Conservation (phyloP, 2,329 filamentous ascomycete species). For the Aspergillus pseudoglaucus region DNA sequence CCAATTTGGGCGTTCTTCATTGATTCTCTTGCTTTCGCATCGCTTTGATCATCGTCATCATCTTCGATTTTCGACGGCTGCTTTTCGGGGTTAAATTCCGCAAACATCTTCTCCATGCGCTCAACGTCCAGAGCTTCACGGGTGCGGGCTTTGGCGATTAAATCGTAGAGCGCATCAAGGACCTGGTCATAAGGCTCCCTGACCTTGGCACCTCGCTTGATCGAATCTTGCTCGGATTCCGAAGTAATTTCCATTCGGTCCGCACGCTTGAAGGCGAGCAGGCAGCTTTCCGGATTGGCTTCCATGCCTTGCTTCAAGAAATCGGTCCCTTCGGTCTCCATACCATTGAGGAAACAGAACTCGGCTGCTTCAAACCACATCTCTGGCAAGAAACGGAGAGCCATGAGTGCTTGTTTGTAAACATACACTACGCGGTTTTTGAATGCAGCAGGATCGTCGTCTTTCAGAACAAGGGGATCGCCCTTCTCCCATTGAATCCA, state of each 20-base stretch:
- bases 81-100: constrained; percentile 33
- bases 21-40: constrained; percentile 45
- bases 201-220: constrained; percentile 63
- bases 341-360: constrained; percentile 76
- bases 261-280: constrained; percentile 82
- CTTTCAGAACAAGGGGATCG: constrained; percentile 78
- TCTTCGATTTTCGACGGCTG: constrained; percentile 43
- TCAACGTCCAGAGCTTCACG: constrained; percentile 58
- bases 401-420: constrained; percentile 91
- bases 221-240: constrained; percentile 63
- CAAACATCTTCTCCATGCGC: constrained; percentile 50
- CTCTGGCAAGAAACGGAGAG: constrained; percentile 87
- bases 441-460: constrained; percentile 72
- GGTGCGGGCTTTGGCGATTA: constrained; percentile 65
- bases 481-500: constrained; percentile 97
- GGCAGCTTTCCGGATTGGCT: constrained; percentile 87
- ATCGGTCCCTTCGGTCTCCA: constrained; percentile 65
- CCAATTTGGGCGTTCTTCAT: constrained; percentile 51
- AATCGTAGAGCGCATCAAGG: constrained; percentile 78
- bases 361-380: constrained; percentile 94
- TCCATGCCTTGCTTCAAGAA: constrained; percentile 76
- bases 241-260: constrained; percentile 79
- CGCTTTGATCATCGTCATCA: constrained; percentile 48
- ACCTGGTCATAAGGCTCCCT: constrained; percentile 77
- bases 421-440: constrained; percentile 77